Base-by-base conservation (phyloP, 2,329 filamentous ascomycete species). In the Fusarium vanettenii region DNA sequence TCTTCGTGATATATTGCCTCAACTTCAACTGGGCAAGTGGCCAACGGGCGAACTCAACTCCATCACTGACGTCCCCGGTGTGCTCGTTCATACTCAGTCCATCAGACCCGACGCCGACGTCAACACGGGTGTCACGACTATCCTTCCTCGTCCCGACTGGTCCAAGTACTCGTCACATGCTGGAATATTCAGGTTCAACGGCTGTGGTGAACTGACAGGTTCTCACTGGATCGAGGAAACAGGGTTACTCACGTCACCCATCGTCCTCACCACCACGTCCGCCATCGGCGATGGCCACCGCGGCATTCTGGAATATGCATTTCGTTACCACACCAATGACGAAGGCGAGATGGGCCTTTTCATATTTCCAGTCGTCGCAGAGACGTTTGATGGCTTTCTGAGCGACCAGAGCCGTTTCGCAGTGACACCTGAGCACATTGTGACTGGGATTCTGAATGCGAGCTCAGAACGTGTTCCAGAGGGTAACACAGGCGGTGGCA, bases 401-500 rank as follows among this genome's bases (percentile, higher is more conserved):
- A 92, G 89, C 76, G 89, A 92, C 73, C 83, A 90, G 2, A 83
- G 84, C 27, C 85, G 86, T 20, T 90, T 92, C 64, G 85, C 86
- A 1, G 85, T 93, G 4, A 87, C 84, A 27, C 83, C 89, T 0
- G 81, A 87, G 64, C 87, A 91, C 71, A 82, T 92, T 37, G 83
- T 89, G 31, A 79, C 83, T 5, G 89, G 89, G 1, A 89, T 93
- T 61, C 83, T 86, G 35, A 83, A 79, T 9, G 90, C 89, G 0
- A 84, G 82, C 3, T 82, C 84, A 10, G 88, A 86, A 2, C 81
- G 84, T 1, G 90, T 93, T 1, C 81, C 82, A 2, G 91, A 93
- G 80, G 92, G 92, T 0, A 90, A 89, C 74, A 87, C 87, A 2
- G 92, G 92, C 4, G 92, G 92, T 20, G 92, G 92, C n/a, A 91